Evolutionary conservation across 441 rosid genomes (phyloP).

Genomic region (Daphne laureola): DNA sequence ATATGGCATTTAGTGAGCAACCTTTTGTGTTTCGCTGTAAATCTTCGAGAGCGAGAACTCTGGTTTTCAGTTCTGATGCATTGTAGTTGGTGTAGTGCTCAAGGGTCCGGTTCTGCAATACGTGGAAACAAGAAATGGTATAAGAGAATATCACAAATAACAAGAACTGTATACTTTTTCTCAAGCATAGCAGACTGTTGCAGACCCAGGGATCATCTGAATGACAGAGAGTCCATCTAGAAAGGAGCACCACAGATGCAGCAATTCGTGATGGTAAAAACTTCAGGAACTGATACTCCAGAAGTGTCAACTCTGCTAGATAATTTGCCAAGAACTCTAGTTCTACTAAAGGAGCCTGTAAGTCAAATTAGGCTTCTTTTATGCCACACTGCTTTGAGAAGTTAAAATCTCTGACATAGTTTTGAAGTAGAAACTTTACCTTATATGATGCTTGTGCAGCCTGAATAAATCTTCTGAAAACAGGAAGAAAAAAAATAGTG

Average conservation of each 20-base stretch:
- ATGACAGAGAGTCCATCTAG: constrained; percentile 72
- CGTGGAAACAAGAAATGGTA: constrained; percentile 5
- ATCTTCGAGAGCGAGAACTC: constrained; percentile 69
- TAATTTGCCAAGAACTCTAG: constrained; percentile 71
- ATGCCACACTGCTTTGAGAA: neutral
- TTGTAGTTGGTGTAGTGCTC: constrained; percentile 71
- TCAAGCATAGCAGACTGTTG: constrained; percentile 9
- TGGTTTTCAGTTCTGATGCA: constrained; percentile 45
- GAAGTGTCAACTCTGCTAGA: constrained; percentile 67
- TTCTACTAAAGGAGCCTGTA: constrained; percentile 49
- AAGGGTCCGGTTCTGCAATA: constrained; percentile 67
- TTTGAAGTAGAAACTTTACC: constrained; percentile 28
- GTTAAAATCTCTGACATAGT: constrained; percentile 3
- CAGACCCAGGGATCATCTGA: constrained; percentile 77
- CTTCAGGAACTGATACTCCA: constrained; percentile 61
- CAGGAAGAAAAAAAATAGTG: constrained; percentile 9
- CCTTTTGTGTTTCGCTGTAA: constrained; percentile 58
- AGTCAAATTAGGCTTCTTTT: constrained; percentile 10
- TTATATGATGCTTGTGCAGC: constrained; percentile 63
- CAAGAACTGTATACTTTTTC: too few species aligned
- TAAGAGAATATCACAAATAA: constrained; percentile 10
- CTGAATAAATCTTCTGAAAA: constrained; percentile 67
- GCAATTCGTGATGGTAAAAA: constrained; percentile 68
- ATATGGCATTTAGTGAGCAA: constrained; percentile 56
- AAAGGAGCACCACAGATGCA: constrained; percentile 77